Evolutionary conservation across 2,329 filamentous ascomycete species (phyloP).

Genomic region (Cladophialophora immunda): DNA sequence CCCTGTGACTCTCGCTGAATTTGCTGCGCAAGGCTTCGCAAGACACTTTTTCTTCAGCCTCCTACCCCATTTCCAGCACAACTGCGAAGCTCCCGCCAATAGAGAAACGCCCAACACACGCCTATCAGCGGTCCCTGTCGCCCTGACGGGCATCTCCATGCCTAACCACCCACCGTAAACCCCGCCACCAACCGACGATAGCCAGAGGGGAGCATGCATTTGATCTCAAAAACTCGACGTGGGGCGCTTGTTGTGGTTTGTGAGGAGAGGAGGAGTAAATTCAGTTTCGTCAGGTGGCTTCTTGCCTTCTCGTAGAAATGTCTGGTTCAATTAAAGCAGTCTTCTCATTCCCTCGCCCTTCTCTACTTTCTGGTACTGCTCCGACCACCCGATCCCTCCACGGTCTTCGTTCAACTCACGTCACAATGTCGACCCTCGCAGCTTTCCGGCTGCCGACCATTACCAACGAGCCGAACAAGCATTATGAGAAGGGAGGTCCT

Average conservation of each 20-base stretch:
- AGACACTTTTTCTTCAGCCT: slow-evolving; percentile 2
- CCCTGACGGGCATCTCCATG: slow-evolving; percentile 31
- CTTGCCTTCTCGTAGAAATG: slow-evolving; percentile 24
- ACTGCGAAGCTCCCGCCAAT: slow-evolving; percentile 7
- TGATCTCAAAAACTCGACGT: slow-evolving; percentile 25
- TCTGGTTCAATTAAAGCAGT: slow-evolving; percentile 27
- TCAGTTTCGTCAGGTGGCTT: slow-evolving; percentile 20
- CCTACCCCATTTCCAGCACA: background rate
- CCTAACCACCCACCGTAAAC: background rate
- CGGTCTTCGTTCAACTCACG: slow-evolving; percentile 27
- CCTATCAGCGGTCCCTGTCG: slow-evolving; percentile 13
- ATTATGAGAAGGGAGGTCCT: slow-evolving; percentile 83
- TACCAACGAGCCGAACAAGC: slow-evolving; percentile 94
- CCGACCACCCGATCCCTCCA: slow-evolving; percentile 22
- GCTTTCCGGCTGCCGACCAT: slow-evolving; percentile 88
- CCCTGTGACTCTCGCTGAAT: slow-evolving; percentile 12
- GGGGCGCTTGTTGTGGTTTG: slow-evolving; percentile 21
- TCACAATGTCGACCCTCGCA: slow-evolving; percentile 68
- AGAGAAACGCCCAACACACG: slow-evolving; percentile 2
- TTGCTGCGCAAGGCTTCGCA: slow-evolving; percentile 4
- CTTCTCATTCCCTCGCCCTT: slow-evolving; percentile 24
- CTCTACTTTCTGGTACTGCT: slow-evolving; percentile 25
- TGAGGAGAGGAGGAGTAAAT: slow-evolving; percentile 13
- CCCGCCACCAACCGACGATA: slow-evolving; percentile 29
- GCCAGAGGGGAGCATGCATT: slow-evolving; percentile 16